phyloP scores from a whole-genome alignment of 2,329 filamentous ascomycete genomes.

The Pestalotiopsis sp. region DNA sequence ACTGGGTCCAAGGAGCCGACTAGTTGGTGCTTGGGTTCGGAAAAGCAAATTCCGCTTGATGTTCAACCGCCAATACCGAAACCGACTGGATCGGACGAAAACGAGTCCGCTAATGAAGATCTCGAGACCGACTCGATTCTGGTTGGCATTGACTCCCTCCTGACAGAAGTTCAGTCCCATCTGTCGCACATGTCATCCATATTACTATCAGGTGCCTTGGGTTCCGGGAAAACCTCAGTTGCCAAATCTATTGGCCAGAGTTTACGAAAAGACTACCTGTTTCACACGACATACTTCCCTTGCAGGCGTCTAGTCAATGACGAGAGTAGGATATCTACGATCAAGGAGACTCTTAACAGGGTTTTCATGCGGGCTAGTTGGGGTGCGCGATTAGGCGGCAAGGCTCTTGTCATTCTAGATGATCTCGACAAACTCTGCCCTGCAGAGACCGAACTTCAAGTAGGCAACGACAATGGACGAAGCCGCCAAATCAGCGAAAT shows the following conservation, averaged over 20 bases:
- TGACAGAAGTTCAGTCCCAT: constrained; percentile 74
- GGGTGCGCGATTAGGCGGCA: constrained; percentile 85
- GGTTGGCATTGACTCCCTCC: constrained; percentile 81
- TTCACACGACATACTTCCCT: constrained; percentile 82
- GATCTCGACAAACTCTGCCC: constrained; percentile 93
- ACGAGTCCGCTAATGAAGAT: constrained; percentile 53
- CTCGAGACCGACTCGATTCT: constrained; percentile 62
- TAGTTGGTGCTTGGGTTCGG: constrained; percentile 78
- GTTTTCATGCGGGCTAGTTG: constrained; percentile 89
- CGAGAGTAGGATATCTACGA: constrained; percentile 83
- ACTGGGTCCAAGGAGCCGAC: constrained; percentile 46
- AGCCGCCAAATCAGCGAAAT: constrained; percentile 92
- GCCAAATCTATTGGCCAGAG: constrained; percentile 75
- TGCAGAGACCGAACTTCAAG: constrained; percentile 90
- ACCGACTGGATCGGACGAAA: constrained; percentile 57
- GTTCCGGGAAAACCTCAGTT: constrained; percentile 86
- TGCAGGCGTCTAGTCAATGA: constrained; percentile 88
- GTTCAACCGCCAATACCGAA: constrained; percentile 74
- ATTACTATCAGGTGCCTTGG: constrained; percentile 83
- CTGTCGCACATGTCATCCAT: constrained; percentile 87
- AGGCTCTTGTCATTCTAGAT: constrained; percentile 83
- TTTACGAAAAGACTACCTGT: constrained; percentile 73
- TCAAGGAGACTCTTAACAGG: constrained; percentile 85
- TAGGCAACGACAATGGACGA: constrained; percentile 89
- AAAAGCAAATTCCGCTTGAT: constrained; percentile 73